Base-by-base conservation (phyloP, 2,329 filamentous ascomycete genomes). In the Orbilia blumenaviensis region DNA sequence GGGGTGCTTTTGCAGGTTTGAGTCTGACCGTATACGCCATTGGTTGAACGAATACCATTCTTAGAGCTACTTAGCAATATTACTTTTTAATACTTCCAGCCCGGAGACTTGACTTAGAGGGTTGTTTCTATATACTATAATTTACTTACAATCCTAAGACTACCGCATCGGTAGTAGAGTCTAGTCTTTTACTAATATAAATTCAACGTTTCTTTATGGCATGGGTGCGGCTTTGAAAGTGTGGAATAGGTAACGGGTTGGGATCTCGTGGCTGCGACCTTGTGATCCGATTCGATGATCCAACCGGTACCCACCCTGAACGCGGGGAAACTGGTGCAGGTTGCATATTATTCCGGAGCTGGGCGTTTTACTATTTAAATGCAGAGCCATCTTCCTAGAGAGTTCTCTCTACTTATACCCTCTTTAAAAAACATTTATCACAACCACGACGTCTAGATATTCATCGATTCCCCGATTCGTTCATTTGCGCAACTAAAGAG, bases 271-370 rank as follows among this genome's bases (percentile, higher is more conserved):
- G 72, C 64, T 14, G 42, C 29, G 29, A 61, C 32, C 72, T 68
- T 60, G 63, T 75, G 71, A 68, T 75, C 64, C 64, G 63, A 75
- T 68, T 68, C 54, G 72, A 69, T 58, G 12, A 60, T 56, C 46
- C 21, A 18, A 48, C 41, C 38, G 63, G 36, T 36, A 12, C 10
- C 36, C 58, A 34, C 41, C 38, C 42, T 7, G 41, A 64, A 66
- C 68, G 68, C 61, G 68, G 68, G 67, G 68, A 64, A 73, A 38
- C 21, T 27, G 32, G 36, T 54, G 48, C 2, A 54, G 18, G 48
- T 18, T 18, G 36, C n/a, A 9, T 36, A 18, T 52, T 68, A n/a
- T 52, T 34, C 54, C 54, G 66, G 54, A 29, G 66, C 54, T 69
- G 46, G 36, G 8, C 21, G 56, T 10, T 32, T 56, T 54, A 32